phyloP scores from a whole-genome alignment of 768 basidiomycete genomes.

The Psilocybe tampanensis region DNA sequence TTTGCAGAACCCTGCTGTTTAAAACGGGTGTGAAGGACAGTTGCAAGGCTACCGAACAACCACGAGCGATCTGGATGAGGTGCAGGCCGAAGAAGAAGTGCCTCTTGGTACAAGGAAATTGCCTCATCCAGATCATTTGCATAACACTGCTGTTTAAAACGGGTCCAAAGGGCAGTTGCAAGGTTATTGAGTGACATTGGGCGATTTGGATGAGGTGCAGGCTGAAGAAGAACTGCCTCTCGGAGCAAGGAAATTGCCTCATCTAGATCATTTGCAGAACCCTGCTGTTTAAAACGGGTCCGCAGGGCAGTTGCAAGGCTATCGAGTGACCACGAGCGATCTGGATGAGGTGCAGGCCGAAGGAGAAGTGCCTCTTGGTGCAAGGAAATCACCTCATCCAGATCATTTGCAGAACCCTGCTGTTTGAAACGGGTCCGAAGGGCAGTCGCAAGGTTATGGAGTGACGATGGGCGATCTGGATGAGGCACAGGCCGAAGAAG shows the following conservation, averaged over 20 bases:
- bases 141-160: not conserved
- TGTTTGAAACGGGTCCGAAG: not conserved
- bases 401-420: not conserved
- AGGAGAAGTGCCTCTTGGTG: not conserved
- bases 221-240: slow-evolving; percentile 1
- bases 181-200: slow-evolving; percentile 4
- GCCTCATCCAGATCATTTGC: slow-evolving; percentile 5
- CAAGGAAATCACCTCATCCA: not conserved
- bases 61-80: not conserved
- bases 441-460: not conserved
- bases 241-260: slow-evolving; percentile 5
- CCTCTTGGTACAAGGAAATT: not conserved
- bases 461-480: not conserved
- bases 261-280: slow-evolving; percentile 2
- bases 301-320: not conserved
- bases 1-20: not conserved
- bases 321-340: not conserved
- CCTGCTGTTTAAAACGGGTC: not conserved
- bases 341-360: not conserved
- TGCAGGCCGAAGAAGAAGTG: not conserved
- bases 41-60: slow-evolving; percentile 3
- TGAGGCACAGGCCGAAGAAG: not conserved
- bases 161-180: not conserved
- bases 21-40: not conserved
- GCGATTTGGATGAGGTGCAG: not conserved